phyloP scores from a whole-genome alignment of 805 yeast species.

The Suhomyces prunicola region DNA sequence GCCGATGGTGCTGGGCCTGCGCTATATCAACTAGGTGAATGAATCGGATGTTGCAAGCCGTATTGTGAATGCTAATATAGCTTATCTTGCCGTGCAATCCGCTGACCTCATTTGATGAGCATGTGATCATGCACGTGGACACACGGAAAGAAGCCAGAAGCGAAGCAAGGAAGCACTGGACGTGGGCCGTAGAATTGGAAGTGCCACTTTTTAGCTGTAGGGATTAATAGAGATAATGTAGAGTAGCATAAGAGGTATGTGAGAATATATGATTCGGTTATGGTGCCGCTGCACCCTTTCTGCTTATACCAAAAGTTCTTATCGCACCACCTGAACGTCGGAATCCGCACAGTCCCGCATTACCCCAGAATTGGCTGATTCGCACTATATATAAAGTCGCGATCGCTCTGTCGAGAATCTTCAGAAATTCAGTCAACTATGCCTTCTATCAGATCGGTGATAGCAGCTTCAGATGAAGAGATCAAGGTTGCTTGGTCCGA shows the following conservation, averaged over 20 bases:
- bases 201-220: background rate
- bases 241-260: background rate
- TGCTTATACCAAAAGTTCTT: too few species aligned
- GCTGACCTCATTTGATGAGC: background rate
- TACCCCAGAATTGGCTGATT: background rate
- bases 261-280: background rate
- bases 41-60: background rate
- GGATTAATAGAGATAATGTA: background rate
- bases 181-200: background rate
- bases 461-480: background rate
- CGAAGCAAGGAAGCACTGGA: background rate
- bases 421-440: background rate
- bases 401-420: background rate
- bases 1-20: background rate
- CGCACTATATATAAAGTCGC: background rate
- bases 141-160: background rate
- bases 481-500: conserved; percentile 6
- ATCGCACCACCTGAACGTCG: background rate
- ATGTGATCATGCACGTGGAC: background rate
- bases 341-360: background rate
- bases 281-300: background rate
- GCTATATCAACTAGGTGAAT: background rate
- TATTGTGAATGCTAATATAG: background rate
- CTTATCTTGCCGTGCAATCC: background rate
- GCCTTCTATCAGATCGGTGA: background rate